Conservation (phyloP, 2,329 filamentous ascomycete species). For the Chaetomium sp. region DNA sequence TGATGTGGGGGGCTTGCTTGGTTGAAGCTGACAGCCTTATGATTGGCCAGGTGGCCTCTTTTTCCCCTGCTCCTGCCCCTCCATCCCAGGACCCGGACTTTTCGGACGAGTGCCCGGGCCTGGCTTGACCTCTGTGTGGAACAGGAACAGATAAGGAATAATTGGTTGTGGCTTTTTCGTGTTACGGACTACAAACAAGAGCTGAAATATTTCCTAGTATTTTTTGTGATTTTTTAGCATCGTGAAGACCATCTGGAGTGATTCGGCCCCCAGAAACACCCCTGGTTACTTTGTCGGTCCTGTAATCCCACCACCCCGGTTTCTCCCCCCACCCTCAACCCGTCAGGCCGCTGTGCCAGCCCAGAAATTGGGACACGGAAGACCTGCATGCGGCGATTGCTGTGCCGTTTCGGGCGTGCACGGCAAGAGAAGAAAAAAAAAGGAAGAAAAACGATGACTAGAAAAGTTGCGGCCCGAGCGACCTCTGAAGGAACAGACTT, state of each 20-base stretch:
- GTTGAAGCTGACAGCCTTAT: neutral
- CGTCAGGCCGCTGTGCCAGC: constrained; percentile 2
- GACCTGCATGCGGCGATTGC: neutral
- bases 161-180: too few relatives aligned
- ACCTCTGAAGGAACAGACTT: neutral
- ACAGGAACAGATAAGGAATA: too few relatives aligned
- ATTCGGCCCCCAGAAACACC: too few relatives aligned
- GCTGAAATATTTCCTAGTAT: neutral
- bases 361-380: neutral
- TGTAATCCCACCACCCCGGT: constrained; percentile 3
- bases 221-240: neutral
- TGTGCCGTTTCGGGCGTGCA: neutral
- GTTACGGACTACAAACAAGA: neutral
- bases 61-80: neutral
- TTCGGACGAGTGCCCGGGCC: neutral
- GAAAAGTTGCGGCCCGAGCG: constrained; percentile 3
- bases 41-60: neutral
- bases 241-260: neutral
- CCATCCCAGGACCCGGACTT: neutral
- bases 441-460: neutral
- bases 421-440: neutral
- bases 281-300: neutral
- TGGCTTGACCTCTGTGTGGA: neutral
- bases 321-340: neutral
- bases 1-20: too few relatives aligned